Evolutionary conservation across 2,329 filamentous ascomycete genomes (phyloP), one percentile per base, ranked within the genome.

Genomic region (Verticillium dahliae): DNA sequence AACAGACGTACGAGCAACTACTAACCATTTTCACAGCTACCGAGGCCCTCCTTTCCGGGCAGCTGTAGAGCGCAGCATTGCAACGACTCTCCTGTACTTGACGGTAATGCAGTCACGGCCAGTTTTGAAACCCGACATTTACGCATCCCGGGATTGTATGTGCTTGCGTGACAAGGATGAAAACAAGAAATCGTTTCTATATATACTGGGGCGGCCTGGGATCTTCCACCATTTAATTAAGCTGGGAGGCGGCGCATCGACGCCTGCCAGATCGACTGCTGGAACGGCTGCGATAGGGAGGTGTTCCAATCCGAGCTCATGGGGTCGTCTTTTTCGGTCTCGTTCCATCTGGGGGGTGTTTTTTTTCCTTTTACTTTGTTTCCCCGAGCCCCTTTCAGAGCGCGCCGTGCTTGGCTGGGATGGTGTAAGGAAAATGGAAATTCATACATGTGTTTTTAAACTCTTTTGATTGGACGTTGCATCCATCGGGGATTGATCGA

Each of bases 21-120:
- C 57, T 71, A 65, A 71, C 65, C 56, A 59, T 7, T 45, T 18
- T 37, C 56, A 27, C 68, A 85, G 90, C 90, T 67, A 93, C 90
- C 62, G 90, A 93, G 76, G 90, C 90, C 59, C 81, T 93, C 65
- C 80, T 94, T 60, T 91, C 90, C 57, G 90, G 90, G 58, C 88
- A 92, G 71, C 77, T 93, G 69, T 93, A 84, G 73, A 71, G 59
- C 35, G 58, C 33, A 6, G 38, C 33, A 5, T 34, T 11, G n/a
- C 55, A 37, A 34, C n/a, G 33, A 37, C 45, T 52, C 45, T 37
- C 35, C 55, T 57, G 22, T 31, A 38, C 18, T 37, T 37, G 14
- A 57, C 33, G 13, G 10, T 37, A 57, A 57, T 37, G 55, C 33
- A 37, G 55, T 15, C 45, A 52, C 45, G 45, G 45, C 45, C 45